phyloP scores from a whole-genome alignment of 371 early-diverging fungal species.

The Entomophthora muscae region DNA sequence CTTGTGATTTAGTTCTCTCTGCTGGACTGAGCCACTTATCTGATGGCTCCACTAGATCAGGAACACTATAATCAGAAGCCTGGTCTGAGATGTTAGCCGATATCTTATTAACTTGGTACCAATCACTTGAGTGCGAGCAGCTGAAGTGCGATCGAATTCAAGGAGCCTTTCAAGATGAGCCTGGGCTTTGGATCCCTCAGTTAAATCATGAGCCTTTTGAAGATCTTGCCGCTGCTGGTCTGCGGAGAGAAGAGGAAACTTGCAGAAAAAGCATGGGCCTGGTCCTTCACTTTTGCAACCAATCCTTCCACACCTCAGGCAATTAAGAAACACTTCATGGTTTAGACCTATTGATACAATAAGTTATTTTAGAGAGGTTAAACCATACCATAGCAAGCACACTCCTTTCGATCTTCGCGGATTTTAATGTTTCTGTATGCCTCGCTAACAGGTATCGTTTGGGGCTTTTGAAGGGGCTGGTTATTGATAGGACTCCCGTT shows the following conservation, averaged over 20 bases:
- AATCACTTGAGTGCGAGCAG: conserved; percentile 53
- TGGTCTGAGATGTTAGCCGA: conserved; percentile 8
- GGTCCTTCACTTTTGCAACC: neutral
- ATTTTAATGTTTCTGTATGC: neutral
- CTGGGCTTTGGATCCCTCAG: conserved; percentile 22
- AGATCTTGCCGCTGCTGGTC: neutral
- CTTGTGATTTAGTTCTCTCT: neutral
- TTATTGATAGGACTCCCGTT: neutral
- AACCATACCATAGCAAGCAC: neutral
- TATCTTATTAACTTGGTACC: conserved; percentile 16
- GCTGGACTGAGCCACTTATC: neutral
- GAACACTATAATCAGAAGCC: conserved; percentile 15
- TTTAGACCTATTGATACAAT: neutral
- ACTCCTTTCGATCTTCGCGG: neutral
- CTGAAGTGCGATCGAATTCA: conserved; percentile 63
- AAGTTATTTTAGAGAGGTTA: neutral
- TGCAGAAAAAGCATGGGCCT: neutral
- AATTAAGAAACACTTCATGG: neutral
- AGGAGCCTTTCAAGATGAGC: conserved; percentile 53
- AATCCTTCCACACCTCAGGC: neutral
- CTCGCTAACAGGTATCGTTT: neutral
- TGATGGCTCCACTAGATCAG: neutral
- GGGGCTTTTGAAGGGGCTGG: neutral
- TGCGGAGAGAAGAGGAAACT: neutral
- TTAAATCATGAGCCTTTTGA: neutral